Percentiles rank a stretch among this genome's conserved stretches.
Evolutionary conservation across 116 monocot genomes (phyloP).

Genomic region (Zostera marina): DNA sequence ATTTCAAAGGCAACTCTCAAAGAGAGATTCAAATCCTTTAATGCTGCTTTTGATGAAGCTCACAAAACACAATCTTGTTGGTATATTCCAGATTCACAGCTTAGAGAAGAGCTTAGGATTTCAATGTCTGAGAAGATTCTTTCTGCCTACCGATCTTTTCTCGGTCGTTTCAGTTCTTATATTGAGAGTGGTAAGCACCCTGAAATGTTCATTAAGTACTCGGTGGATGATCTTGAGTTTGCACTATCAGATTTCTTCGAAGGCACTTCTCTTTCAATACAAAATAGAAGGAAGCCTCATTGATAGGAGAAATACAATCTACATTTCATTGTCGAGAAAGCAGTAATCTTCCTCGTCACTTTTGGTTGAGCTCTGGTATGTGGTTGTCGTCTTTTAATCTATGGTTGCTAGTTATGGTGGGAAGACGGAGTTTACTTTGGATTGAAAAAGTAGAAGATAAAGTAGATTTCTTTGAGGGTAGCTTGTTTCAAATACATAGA

Average conservation of each 20-base stretch:
- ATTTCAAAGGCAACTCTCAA: conserved; percentile 35
- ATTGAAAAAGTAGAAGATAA: too few species aligned
- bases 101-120: conserved; percentile 76
- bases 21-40: conserved; percentile 80
- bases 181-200: conserved; percentile 58
- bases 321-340: too few species aligned
- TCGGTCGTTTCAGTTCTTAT: conserved; percentile 66
- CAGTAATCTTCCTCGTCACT: too few species aligned
- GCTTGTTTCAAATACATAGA: conserved; percentile 16
- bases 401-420: too few species aligned
- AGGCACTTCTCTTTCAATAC: conserved; percentile 28
- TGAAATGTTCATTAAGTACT: conserved; percentile 74
- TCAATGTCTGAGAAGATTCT: conserved; percentile 53
- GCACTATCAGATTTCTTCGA: conserved; percentile 72
- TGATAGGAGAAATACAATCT: conserved; percentile 5
- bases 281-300: conserved; percentile 28
- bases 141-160: conserved; percentile 71
- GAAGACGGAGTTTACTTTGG: too few species aligned
- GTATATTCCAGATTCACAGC: conserved; percentile 54
- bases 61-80: conserved; percentile 51
- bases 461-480: conserved; percentile 69
- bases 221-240: conserved; percentile 66
- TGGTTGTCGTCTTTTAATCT: too few species aligned
- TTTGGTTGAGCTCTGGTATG: too few species aligned
- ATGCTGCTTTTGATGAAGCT: conserved; percentile 60